phyloP scores from a whole-genome alignment of 352 stramenopile genomes.

The Phytophthora pinifolia region DNA sequence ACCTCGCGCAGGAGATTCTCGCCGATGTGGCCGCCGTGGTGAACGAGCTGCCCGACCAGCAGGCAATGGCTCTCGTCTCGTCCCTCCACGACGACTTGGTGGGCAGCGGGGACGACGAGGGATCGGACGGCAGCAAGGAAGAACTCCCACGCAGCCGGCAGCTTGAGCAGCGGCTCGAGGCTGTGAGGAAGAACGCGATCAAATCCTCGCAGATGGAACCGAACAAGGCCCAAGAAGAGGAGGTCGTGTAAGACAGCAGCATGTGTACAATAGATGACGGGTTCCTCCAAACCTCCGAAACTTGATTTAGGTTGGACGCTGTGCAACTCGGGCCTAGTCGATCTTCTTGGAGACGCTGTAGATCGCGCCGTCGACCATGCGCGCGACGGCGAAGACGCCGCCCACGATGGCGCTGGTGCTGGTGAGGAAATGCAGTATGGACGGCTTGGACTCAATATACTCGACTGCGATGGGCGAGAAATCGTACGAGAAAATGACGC shows the following conservation, averaged over 20 bases:
- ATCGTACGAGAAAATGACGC: constrained; percentile 88
- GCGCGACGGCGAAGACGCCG: constrained; percentile 83
- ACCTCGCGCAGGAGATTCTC: constrained; percentile 62
- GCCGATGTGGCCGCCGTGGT: constrained; percentile 57
- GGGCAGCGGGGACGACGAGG: constrained; percentile 22
- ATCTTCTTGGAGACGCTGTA: constrained; percentile 90
- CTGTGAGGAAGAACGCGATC: constrained; percentile 28
- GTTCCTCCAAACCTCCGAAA: constrained; percentile 21
- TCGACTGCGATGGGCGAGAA: constrained; percentile 90
- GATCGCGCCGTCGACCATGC: constrained; percentile 86
- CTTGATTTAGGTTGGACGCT: constrained; percentile 20
- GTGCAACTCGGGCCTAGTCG: constrained; percentile 63
- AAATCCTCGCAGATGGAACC: neutral
- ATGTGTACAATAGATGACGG: constrained; percentile 30
- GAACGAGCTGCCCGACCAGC: constrained; percentile 51
- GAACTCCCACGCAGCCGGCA: constrained; percentile 23
- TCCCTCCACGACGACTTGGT: constrained; percentile 58
- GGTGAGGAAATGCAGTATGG: constrained; percentile 85
- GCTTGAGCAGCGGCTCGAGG: constrained; percentile 31
- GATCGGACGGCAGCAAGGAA: constrained; percentile 15
- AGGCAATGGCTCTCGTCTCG: constrained; percentile 47
- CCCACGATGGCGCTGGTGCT: constrained; percentile 87
- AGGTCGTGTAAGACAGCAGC: constrained; percentile 27
- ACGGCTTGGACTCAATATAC: constrained; percentile 86
- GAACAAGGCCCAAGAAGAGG: constrained; percentile 21